These are phyloP conservation scores for Botryobasidium botryosum DNA, from an alignment of 768 basidiomycete species.

Conservation along the genomic window DNA sequence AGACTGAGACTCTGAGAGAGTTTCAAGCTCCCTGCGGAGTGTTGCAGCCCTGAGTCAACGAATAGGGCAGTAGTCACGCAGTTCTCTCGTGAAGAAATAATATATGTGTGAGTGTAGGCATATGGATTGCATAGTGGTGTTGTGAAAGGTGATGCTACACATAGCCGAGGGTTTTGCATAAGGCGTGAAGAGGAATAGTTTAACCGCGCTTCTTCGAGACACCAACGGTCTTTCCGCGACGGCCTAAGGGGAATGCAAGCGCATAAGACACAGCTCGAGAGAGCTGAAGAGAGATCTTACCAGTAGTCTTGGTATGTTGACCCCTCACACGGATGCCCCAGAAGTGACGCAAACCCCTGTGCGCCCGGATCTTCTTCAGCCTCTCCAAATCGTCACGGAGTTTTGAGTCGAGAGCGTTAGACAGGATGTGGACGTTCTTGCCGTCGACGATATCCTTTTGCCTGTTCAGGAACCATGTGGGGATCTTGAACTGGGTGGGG, in stretches of 20 bases:
- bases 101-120: too few species aligned
- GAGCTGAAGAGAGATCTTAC: conserved; percentile 26
- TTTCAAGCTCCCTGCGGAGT: too few species aligned
- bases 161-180: too few species aligned
- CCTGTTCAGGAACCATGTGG: conserved; percentile 98
- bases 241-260: conserved; percentile 32
- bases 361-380: conserved; percentile 96
- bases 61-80: too few species aligned
- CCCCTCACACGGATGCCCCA: conserved; percentile 94
- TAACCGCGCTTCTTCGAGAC: conserved; percentile 80
- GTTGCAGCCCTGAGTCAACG: too few species aligned
- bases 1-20: too few species aligned
- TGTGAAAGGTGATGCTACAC: too few species aligned
- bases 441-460: conserved; percentile 97
- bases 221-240: conserved; percentile 91
- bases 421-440: conserved; percentile 89
- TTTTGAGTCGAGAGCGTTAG: conserved; percentile 95
- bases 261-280: neutral
- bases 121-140: too few species aligned
- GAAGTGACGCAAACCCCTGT: conserved; percentile 83
- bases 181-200: conserved; percentile 8
- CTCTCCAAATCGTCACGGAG: conserved; percentile 96
- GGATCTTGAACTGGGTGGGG: conserved; percentile 99
- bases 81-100: too few species aligned
- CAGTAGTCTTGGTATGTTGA: conserved; percentile 99